Conservation (phyloP, 1,284 basidiomycete genomes). For the Erythrobasidium hasegawianum region DNA sequence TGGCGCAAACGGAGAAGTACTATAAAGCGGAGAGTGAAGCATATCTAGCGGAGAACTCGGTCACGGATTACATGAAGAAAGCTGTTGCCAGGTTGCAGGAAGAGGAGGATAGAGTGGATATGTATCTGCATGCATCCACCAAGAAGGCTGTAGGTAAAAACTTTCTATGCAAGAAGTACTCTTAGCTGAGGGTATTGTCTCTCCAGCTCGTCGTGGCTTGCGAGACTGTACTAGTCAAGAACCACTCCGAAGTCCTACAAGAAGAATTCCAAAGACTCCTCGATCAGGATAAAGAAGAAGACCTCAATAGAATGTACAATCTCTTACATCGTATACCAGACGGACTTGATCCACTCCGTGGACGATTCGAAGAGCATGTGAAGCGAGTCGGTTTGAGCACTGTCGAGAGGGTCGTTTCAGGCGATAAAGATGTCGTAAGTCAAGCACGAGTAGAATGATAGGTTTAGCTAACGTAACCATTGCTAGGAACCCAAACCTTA, state of each 20-base stretch:
- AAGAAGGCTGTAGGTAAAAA: slow-evolving; percentile 61
- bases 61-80: slow-evolving; percentile 95
- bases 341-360: slow-evolving; percentile 85
- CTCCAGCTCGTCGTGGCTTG: slow-evolving; percentile 73
- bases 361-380: slow-evolving; percentile 91
- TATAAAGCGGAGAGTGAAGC: slow-evolving; percentile 86
- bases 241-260: slow-evolving; percentile 83
- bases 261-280: slow-evolving; percentile 90
- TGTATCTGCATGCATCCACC: slow-evolving; percentile 86
- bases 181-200: background rate
- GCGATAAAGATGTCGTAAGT: slow-evolving; percentile 54
- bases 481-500: slow-evolving; percentile 75
- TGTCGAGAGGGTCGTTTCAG: slow-evolving; percentile 64
- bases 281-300: slow-evolving; percentile 89
- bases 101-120: slow-evolving; percentile 91
- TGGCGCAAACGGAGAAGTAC: slow-evolving; percentile 81
- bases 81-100: slow-evolving; percentile 88
- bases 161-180: background rate
- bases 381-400: slow-evolving; percentile 81
- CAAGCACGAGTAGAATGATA: background rate
- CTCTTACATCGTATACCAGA: slow-evolving; percentile 83
- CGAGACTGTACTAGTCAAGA: slow-evolving; percentile 86
- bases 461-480: background rate
- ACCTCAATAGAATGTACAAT: slow-evolving; percentile 91
- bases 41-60: slow-evolving; percentile 83